These are phyloP conservation scores for Candolleomyces aberdarensis DNA, from an alignment of 768 basidiomycete genomes.

Conservation along the genomic window DNA sequence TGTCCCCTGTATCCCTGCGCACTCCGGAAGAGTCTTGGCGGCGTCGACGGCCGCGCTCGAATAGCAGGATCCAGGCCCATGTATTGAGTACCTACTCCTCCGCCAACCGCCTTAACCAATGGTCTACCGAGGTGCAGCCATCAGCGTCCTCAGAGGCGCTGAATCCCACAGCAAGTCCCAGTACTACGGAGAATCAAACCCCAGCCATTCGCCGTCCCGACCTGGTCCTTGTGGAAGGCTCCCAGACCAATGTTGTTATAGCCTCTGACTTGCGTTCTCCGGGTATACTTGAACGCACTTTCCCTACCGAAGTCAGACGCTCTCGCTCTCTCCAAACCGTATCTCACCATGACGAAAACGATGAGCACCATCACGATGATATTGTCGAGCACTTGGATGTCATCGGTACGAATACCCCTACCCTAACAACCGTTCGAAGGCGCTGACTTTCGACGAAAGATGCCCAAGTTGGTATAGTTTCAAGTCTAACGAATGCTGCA, in stretches of 20 bases:
- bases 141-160: neutral
- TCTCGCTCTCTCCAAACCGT: neutral
- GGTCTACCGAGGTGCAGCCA: neutral
- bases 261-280: neutral
- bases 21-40: neutral
- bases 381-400: conserved; percentile 83
- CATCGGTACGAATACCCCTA: conserved; percentile 44
- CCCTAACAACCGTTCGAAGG: no score
- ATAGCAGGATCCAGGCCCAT: conserved; percentile 10
- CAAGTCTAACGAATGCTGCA: conserved; percentile 74
- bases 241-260: neutral
- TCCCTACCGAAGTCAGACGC: neutral
- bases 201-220: neutral
- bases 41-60: neutral
- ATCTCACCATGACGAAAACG: neutral
- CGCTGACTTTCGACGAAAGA: conserved; percentile 36
- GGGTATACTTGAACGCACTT: neutral
- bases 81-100: conserved; percentile 5
- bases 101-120: neutral
- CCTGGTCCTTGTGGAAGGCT: neutral
- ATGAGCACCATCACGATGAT: conserved; percentile 65
- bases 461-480: conserved; percentile 70
- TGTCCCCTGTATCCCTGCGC: neutral
- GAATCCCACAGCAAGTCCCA: neutral
- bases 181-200: conserved; percentile 3